phyloP scores from a whole-genome alignment of 257 asterid genomes.

The Mentha longifolia region DNA sequence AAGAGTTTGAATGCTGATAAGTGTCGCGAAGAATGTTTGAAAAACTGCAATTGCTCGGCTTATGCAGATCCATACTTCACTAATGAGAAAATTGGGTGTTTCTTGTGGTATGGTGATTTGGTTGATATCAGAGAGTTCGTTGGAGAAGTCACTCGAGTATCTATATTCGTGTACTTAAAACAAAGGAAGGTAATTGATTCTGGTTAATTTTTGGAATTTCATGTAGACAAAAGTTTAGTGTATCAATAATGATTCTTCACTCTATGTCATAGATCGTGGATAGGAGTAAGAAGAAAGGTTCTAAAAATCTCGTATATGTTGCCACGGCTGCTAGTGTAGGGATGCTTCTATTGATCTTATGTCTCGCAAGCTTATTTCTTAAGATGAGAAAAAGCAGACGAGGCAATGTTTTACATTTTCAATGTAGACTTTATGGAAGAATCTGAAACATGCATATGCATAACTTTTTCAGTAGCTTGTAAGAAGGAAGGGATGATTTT shows the following conservation, averaged over 20 bases:
- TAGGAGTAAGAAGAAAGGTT: background rate
- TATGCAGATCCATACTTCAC: slow-evolving; percentile 16
- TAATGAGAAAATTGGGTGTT: background rate
- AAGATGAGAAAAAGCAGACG: background rate
- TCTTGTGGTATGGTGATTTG: slow-evolving; percentile 32
- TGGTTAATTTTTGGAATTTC: background rate
- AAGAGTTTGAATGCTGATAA: slow-evolving; percentile 14
- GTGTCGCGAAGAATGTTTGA: slow-evolving; percentile 29
- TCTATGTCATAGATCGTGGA: background rate
- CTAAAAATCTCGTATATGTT: background rate
- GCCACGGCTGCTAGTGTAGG: background rate
- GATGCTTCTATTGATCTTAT: slow-evolving; percentile 9
- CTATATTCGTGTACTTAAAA: slow-evolving; percentile 14
- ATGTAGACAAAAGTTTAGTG: background rate
- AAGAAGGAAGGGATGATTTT: slow-evolving; percentile 25
- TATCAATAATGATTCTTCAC: too few relatives aligned
- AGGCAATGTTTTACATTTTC: background rate
- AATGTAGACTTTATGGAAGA: too few relatives aligned
- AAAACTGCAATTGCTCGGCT: slow-evolving; percentile 34
- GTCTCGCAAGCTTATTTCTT: background rate
- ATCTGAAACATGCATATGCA: background rate
- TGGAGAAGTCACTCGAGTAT: background rate
- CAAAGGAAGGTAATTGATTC: background rate
- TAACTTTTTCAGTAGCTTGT: slow-evolving; percentile 7
- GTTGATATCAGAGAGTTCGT: slow-evolving; percentile 9